phyloP scores from a whole-genome alignment of 306 rosid species.

The Purshia tridentata region DNA sequence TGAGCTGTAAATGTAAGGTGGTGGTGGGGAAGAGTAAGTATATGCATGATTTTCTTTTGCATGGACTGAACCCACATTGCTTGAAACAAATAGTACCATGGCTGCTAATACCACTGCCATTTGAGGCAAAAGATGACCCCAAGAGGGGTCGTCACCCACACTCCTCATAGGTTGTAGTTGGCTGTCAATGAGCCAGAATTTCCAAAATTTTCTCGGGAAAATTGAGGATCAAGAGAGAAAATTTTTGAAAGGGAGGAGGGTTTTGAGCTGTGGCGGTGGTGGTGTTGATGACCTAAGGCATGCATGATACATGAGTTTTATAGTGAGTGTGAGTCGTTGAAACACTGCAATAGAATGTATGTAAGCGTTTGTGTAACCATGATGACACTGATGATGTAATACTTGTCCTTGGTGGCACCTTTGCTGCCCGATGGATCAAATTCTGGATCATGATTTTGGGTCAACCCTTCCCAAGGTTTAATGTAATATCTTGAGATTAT shows the following conservation, averaged over 20 bases:
- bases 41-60: slow-evolving; percentile 65
- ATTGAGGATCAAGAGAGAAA: background rate
- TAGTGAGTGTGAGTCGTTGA: slow-evolving; percentile 49
- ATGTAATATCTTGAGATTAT: background rate
- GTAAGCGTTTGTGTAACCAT: background rate
- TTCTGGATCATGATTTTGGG: background rate
- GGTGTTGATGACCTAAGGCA: slow-evolving; percentile 2
- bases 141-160: slow-evolving; percentile 55
- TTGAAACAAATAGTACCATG: slow-evolving; percentile 47
- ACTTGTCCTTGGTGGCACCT: slow-evolving; percentile 24
- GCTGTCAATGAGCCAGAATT: slow-evolving; percentile 38
- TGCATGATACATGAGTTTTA: slow-evolving; percentile 47
- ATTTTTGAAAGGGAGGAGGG: background rate
- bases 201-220: slow-evolving; percentile 19
- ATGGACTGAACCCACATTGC: slow-evolving; percentile 54
- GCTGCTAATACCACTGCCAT: slow-evolving; percentile 70
- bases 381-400: slow-evolving; percentile 18
- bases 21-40: slow-evolving; percentile 65
- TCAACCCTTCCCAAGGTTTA: background rate
- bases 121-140: slow-evolving; percentile 72
- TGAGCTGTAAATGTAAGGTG: slow-evolving; percentile 5
- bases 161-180: slow-evolving; percentile 44
- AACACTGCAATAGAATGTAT: background rate
- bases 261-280: background rate
- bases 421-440: slow-evolving; percentile 28